phyloP scores from a whole-genome alignment of 1,139 yeast genomes.

The Debaryomycetaceae sp. region DNA sequence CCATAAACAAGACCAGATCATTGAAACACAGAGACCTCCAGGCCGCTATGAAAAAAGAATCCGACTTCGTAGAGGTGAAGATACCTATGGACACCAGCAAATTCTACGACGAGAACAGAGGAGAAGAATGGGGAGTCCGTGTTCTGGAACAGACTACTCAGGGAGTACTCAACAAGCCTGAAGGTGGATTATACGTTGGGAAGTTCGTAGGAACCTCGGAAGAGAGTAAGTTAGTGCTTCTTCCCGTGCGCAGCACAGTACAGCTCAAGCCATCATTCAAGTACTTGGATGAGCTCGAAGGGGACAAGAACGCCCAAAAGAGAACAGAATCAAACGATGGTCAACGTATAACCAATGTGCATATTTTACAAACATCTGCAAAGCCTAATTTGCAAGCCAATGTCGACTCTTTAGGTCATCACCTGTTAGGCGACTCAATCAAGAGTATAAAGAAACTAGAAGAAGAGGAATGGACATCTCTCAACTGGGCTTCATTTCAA shows the following conservation, averaged over 20 bases:
- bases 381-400: constrained; percentile 58
- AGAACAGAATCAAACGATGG: constrained; percentile 20
- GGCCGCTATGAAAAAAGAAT: constrained; percentile 59
- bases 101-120: constrained; percentile 64
- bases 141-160: constrained; percentile 59
- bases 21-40: constrained; percentile 41
- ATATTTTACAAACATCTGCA: constrained; percentile 43
- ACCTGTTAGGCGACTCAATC: constrained; percentile 75
- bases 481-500: constrained; percentile 48
- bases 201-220: constrained; percentile 23
- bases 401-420: constrained; percentile 68
- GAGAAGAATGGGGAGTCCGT: constrained; percentile 60
- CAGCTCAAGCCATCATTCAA: constrained; percentile 82
- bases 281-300: constrained; percentile 60
- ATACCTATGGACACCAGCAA: constrained; percentile 62
- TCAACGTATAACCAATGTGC: constrained; percentile 38
- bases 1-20: constrained; percentile 53
- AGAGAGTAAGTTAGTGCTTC: constrained; percentile 49
- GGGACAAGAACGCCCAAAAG: constrained; percentile 22
- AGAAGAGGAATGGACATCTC: constrained; percentile 58
- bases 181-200: constrained; percentile 48
- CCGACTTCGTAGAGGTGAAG: constrained; percentile 60
- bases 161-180: constrained; percentile 61
- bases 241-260: constrained; percentile 64
- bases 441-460: constrained; percentile 69